A percentile compares a stretch with the other conserved stretches of the same genome.
Conservation (phyloP, 345 rosid genomes). For the Hypericum androsaemum region DNA sequence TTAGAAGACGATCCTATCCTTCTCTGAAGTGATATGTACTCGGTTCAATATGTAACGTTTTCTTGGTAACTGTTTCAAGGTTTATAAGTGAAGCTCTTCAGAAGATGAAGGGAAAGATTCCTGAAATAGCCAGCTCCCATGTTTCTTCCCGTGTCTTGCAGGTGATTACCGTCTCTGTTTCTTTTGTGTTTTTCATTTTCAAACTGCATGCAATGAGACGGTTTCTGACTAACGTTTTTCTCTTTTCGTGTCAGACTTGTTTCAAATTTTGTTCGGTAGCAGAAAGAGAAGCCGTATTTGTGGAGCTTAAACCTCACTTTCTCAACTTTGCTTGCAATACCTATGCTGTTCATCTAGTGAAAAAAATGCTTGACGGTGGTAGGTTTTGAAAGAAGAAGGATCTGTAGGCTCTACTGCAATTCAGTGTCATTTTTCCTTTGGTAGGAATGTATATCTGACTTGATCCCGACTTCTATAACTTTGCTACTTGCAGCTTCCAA, state of each 20-base stretch:
- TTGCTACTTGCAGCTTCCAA: slow-evolving; percentile 53
- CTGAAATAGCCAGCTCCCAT: slow-evolving; percentile 74
- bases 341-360: slow-evolving; percentile 65
- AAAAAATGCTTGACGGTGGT: slow-evolving; percentile 85
- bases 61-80: slow-evolving; percentile 24
- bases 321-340: slow-evolving; percentile 51
- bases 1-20: too few species aligned
- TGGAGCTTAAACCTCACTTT: slow-evolving; percentile 76
- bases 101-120: slow-evolving; percentile 89
- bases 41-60: slow-evolving; percentile 2
- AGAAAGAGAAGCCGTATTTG: slow-evolving; percentile 63
- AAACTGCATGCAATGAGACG: too few species aligned
- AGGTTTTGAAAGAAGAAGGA: slow-evolving; percentile 15
- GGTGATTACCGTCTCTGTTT: slow-evolving; percentile 25
- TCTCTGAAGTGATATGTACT: too few species aligned
- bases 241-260: slow-evolving; percentile 40
- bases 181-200: slow-evolving; percentile 2
- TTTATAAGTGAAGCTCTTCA: slow-evolving; percentile 58
- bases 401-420: too few species aligned
- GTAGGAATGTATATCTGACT: not conserved
- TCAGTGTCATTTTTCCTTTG: not conserved
- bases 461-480: not conserved
- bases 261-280: slow-evolving; percentile 62
- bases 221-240: not conserved
- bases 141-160: slow-evolving; percentile 90